A percentile compares a stretch with the other conserved stretches of the same genome.
Evolutionary conservation across 2,329 filamentous ascomycete genomes (phyloP).

Genomic region (Myriosclerotinia curreyana): DNA sequence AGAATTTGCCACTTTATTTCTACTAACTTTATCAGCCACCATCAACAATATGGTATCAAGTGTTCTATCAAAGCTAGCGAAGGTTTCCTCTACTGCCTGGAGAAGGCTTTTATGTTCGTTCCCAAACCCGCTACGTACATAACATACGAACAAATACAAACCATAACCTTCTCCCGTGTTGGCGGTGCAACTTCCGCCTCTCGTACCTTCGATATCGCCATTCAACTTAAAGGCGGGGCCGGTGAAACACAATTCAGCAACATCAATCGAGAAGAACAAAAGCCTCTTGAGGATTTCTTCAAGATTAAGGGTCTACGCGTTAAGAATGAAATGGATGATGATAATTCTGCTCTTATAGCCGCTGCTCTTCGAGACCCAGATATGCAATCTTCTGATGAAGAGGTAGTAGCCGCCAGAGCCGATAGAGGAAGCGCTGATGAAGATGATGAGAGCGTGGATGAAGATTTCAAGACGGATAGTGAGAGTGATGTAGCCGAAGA

Average conservation of each 20-base stretch:
- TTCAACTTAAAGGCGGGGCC: constrained; percentile 81
- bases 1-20: constrained; percentile 9
- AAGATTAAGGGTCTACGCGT: constrained; percentile 91
- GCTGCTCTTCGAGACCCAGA: constrained; percentile 81
- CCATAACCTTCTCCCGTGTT: constrained; percentile 92
- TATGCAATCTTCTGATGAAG: constrained; percentile 71
- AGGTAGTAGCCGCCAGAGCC: constrained; percentile 64
- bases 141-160: constrained; percentile 86
- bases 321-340: constrained; percentile 98
- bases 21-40: constrained; percentile 58
- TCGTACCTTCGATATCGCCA: constrained; percentile 95
- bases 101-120: constrained; percentile 99
- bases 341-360: constrained; percentile 67
- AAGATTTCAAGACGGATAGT: constrained; percentile 89
- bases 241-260: constrained; percentile 97
- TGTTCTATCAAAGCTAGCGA: constrained; percentile 99
- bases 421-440: constrained; percentile 92
- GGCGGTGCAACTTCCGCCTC: constrained; percentile 90
- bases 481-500: constrained; percentile 97
- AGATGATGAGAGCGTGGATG: constrained; percentile 90
- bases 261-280: constrained; percentile 97
- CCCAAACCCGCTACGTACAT: constrained; percentile 98
- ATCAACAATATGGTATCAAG: constrained; percentile 92
- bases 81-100: constrained; percentile 92
- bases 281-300: constrained; percentile 96